Base-by-base conservation (phyloP, 805 yeast genomes). In the Hanseniaspora pseudoguilliermondii region DNA sequence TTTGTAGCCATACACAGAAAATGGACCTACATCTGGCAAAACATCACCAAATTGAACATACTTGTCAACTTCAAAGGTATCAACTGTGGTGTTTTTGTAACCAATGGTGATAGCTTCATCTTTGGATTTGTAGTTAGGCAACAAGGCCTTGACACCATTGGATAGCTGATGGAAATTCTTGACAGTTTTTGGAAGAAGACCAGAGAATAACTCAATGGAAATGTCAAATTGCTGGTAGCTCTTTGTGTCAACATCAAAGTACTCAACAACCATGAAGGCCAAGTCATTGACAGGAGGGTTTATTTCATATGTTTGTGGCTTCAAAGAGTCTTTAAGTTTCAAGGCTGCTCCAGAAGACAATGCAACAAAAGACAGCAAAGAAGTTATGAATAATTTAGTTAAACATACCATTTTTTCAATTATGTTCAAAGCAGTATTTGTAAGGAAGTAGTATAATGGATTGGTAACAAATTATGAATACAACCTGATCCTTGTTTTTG, bases 1-100 rank as follows among this genome's bases (percentile, higher is more conserved):
- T 64, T 74, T 75, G 56, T 72, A 72, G 34, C 95, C 96, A 69
- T 81, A 85, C 62, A 87, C 82, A 29, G 95, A 84, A 62, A 75
- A 74, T 15, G 96, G 95, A 27, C 95, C 95, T 55, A 79, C 74
- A 16, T 91, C 90, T 27, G 75, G 76, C 60, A 84, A 82, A 66
- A 83, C 82, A 69, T 87, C 91, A 59, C 96, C 96, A 57, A 95
- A 95, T 71, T 86, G 95, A 62, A 89, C 77, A 84, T 86, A 81
- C 67, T 85, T 86, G 57, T 76, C 75, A 46, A 79, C 75, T 59
- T 85, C 82, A 51, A 88, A 80, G 59, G 90, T 77, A 70, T 85
- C 93, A 77, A 88, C 84, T 20, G 73, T 69, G 5, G 87, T 77
- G 59, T 75, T 76, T 62, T 74, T 72, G 73, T 83, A 86, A 3